Base-by-base conservation (phyloP, 106 monocot species). In the Chionographis japonica region DNA sequence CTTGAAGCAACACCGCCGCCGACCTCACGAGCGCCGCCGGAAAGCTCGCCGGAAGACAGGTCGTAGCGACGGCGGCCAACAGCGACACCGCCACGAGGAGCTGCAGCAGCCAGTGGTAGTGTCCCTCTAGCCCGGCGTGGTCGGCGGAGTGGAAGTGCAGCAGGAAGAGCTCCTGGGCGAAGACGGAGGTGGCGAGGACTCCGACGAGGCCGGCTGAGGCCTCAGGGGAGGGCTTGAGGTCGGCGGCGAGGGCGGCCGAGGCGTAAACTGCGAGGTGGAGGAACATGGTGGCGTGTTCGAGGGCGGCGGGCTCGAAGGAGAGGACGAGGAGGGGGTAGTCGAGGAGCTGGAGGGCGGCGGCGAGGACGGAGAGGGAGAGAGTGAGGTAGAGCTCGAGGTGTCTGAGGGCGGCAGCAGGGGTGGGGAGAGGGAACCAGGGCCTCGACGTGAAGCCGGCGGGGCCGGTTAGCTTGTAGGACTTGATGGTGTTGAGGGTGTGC, bases 101-200 rank as follows among this genome's bases (percentile, higher is more conserved):
- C 73, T 86, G 75, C 11, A 91, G 76, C 7, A 91, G 91, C 74
- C 77, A 77, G 71, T 91, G 91, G 84, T 91, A 91, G 68, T 91
- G 91, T 14, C 87, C 84, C 63, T 91, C 91, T 12, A 91, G 71
- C 5, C 91, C 82, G 13, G 39, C 68, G 61, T 87, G 91, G 64
- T 91, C 87, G 17, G 79, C 60, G 13, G 91, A 91, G 81, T 91
- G 91, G 77, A 79, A 80, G 72, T 72, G 78, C 15, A 91, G 71
- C 43, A 91, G 73, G 68, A 91, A 77, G 62, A 91, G 74, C 77
- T 91, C 87, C 46, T 91, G 84, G 36, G 63, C 79, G 62, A 91
- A 91, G 61, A 74, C 82, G 2, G 84, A 79, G 52, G 87, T 73
- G 40, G 71, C 81, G 9, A 91, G 84, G 37, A 75, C 40, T 0